Evolutionary conservation across 176 grass and related monocot species (phyloP), one percentile per base, ranked within the genome.

Genomic region (Leersia perrieri): DNA sequence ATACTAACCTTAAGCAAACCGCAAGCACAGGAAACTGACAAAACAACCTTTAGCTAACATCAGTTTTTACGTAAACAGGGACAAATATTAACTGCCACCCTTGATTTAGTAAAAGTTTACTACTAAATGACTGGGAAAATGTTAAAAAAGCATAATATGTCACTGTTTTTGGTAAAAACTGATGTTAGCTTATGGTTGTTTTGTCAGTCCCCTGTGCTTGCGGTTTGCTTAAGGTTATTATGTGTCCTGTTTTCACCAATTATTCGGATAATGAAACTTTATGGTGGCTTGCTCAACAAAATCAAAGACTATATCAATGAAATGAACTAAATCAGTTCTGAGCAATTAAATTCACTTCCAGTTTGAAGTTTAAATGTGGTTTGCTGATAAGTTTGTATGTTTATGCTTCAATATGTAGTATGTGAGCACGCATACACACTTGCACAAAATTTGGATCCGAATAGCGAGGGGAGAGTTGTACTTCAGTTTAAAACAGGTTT

Each of bases 401-500:
- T 66, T 79, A 2, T 36, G 42, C 68, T 66, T 86, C 40, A 26
- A 58, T 65, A 2, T 66, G 76, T 89, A 97, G 94, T 97, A 72
- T 97, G 94, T 77, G 94, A 94, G 65, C 94, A 97, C 72, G 94
- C 92, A 23, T 97, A 97, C 26, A 75, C 88, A 0, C 53, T 97
- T n/a, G 92, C 94, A 42, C 94, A 97, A 68, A 90, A 85, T 72
- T 80, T 97, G 88, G 94, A 97, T 25, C 94, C 94, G n/a, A 92
- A 94, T 27, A 92, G 92, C 1, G 94, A 97, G 88, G 94, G 94
- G 16, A 84, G 94, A 85, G 94, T 91, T 13, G 94, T 97, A 55
- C 80, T 97, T 25, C 94, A 97, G 85, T 97, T 97, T 84, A 97
- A 97, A 82, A 97, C 94, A 8, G 94, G 94, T 38, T 90, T 97